A percentile compares a stretch with the other conserved stretches of the same genome.
Evolutionary conservation across 2,329 filamentous ascomycete species (phyloP).

Genomic region (Neocatenulostroma microsporum): DNA sequence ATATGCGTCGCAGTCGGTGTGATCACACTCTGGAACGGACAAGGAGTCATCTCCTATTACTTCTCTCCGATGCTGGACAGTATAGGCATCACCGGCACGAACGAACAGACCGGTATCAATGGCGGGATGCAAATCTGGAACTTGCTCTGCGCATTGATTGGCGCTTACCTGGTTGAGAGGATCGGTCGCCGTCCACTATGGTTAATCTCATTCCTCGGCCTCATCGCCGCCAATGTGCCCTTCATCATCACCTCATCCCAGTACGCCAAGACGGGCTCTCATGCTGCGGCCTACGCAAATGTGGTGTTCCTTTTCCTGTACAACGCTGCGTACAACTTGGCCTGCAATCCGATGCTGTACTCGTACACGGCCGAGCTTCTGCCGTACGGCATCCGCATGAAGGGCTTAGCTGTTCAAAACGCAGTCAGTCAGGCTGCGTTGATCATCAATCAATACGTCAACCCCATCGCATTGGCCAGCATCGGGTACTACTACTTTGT

Average conservation of each 20-base stretch:
- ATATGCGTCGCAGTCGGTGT: no score
- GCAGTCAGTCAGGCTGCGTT: no score
- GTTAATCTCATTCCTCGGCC: constrained; percentile 35
- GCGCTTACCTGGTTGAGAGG: constrained; percentile 36
- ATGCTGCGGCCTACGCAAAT: constrained; percentile 30
- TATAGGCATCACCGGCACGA: constrained; percentile 31
- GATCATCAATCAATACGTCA: constrained; percentile 13
- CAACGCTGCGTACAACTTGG: constrained; percentile 36
- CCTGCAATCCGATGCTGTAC: constrained; percentile 28
- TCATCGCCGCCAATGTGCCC: constrained; percentile 38
- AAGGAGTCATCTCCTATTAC: no score
- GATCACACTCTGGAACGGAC: no score
- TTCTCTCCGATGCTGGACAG: constrained; percentile 29
- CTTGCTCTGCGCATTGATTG: constrained; percentile 29
- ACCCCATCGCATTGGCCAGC: constrained; percentile 13
- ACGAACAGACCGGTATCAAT: constrained; percentile 33
- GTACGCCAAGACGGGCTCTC: constrained; percentile 27
- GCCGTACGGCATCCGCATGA: constrained; percentile 24
- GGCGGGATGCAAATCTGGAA: constrained; percentile 35
- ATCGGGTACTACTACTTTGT: constrained; percentile 12
- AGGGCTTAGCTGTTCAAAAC: no score
- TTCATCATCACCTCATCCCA: constrained; percentile 37
- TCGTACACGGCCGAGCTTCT: constrained; percentile 31
- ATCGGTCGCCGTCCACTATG: constrained; percentile 39
- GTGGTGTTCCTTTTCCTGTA: constrained; percentile 40